phyloP scores from a whole-genome alignment of 2,329 filamentous ascomycete genomes.

The Neobulgaria alba region DNA sequence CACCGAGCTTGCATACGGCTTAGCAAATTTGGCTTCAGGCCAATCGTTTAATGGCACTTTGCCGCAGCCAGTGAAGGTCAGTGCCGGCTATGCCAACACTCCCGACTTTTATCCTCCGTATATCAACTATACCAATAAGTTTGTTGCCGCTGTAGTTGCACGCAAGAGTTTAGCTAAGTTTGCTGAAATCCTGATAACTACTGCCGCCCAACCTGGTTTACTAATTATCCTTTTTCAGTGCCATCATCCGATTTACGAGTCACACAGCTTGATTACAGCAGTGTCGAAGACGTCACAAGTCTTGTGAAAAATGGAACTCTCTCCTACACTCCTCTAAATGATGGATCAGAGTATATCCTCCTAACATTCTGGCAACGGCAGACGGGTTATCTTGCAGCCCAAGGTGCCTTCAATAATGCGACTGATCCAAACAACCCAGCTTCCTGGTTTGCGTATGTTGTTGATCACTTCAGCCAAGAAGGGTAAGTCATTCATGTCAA shows the following conservation, averaged over 20 bases:
- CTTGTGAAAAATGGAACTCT: background rate
- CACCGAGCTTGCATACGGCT: background rate
- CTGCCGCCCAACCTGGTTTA: background rate
- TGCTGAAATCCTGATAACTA: background rate
- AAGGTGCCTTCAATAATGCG: slow-evolving; percentile 3
- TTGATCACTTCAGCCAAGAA: background rate
- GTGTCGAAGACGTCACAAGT: slow-evolving; percentile 1
- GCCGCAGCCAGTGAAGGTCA: background rate
- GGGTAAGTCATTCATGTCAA: background rate
- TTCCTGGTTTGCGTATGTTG: background rate
- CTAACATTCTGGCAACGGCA: slow-evolving; percentile 5
- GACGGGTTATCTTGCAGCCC: slow-evolving; percentile 5
- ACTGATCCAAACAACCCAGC: background rate
- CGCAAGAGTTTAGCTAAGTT: background rate
- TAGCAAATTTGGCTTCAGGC: background rate
- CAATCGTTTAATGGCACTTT: background rate
- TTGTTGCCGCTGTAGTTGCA: background rate
- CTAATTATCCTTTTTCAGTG: background rate
- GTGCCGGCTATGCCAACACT: background rate
- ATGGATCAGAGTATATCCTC: slow-evolving; percentile 4
- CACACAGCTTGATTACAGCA: slow-evolving; percentile 4
- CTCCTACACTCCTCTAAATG: slow-evolving; percentile 4
- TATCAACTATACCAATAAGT: background rate
- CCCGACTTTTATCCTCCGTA: background rate
- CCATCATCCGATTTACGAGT: background rate